Conservation (phyloP, 208 protist genomes). For the Leishmania amazonensis region DNA sequence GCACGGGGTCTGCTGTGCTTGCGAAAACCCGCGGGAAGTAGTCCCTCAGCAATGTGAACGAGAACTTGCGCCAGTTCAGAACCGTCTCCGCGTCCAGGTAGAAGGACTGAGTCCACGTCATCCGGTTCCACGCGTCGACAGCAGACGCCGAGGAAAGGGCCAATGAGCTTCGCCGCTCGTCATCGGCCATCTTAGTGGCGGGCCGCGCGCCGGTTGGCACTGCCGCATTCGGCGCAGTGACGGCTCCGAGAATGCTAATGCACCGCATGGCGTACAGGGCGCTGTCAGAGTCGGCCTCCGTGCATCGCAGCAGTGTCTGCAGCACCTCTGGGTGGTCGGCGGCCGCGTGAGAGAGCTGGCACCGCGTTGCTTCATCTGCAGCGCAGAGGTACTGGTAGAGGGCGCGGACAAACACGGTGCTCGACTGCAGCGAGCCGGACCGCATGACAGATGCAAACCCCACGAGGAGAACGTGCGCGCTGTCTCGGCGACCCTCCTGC, state of each 20-base stretch:
- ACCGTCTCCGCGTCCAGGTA: slow-evolving; percentile 46
- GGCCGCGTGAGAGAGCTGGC: slow-evolving; percentile 63
- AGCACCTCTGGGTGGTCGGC: slow-evolving; percentile 45
- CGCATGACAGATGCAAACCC: slow-evolving; percentile 78
- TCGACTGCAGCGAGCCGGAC: slow-evolving; percentile 74
- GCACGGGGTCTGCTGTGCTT: slow-evolving; percentile 73
- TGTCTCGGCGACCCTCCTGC: not conserved
- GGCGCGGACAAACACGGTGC: slow-evolving; percentile 71
- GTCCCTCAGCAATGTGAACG: slow-evolving; percentile 58
- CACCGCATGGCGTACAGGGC: slow-evolving; percentile 64
- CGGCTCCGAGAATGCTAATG: slow-evolving; percentile 78
- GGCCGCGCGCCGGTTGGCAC: not conserved
- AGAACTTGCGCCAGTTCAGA: slow-evolving; percentile 70
- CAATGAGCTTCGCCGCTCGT: not conserved
- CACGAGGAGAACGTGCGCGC: slow-evolving; percentile 12
- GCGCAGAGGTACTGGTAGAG: slow-evolving; percentile 66
- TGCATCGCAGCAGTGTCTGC: slow-evolving; percentile 67
- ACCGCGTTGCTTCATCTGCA: slow-evolving; percentile 33
- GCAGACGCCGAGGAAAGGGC: not conserved
- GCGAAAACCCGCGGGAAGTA: slow-evolving; percentile 77
- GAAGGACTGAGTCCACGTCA: slow-evolving; percentile 3
- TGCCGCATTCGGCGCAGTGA: slow-evolving; percentile 26
- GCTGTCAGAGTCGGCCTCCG: slow-evolving; percentile 39
- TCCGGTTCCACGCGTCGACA: not conserved
- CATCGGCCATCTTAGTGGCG: not conserved